These are phyloP conservation scores for Chaetomidium leptoderma DNA, from an alignment of 495 filamentous ascomycete species.

Conservation along the genomic window DNA sequence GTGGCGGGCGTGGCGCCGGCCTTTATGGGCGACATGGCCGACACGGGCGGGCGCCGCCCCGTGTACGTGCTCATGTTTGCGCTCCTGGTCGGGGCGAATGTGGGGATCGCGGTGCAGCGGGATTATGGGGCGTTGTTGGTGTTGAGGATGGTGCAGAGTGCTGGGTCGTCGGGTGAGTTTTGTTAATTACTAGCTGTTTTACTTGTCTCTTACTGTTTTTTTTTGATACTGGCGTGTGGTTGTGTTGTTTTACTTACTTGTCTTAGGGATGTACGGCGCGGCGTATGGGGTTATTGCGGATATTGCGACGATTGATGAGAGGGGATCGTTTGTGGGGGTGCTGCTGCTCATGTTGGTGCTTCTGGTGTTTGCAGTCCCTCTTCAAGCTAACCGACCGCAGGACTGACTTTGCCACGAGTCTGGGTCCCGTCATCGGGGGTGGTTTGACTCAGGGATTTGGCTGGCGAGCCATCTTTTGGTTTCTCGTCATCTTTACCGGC, in stretches of 20 bases:
- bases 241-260: background rate
- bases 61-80: constrained; percentile 46
- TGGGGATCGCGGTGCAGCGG: constrained; percentile 49
- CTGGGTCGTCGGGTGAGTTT: constrained; percentile 39
- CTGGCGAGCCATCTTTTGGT: constrained; percentile 69
- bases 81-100: constrained; percentile 48
- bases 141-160: constrained; percentile 49
- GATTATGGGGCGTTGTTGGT: constrained; percentile 46
- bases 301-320: constrained; percentile 42
- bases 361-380: background rate
- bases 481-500: constrained; percentile 52
- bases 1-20: constrained; percentile 48
- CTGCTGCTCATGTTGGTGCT: constrained; percentile 20
- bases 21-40: constrained; percentile 48
- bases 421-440: constrained; percentile 49
- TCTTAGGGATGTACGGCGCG: constrained; percentile 31
- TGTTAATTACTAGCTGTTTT: no score
- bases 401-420: constrained; percentile 20
- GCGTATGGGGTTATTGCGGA: constrained; percentile 49
- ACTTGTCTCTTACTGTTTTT: background rate
- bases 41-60: constrained; percentile 45
- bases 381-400: background rate
- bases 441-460: constrained; percentile 55
- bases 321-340: constrained; percentile 45
- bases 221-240: constrained; percentile 12